Base-by-base conservation (phyloP, 768 basidiomycete genomes). In the Agaricus sinodeliciosus region DNA sequence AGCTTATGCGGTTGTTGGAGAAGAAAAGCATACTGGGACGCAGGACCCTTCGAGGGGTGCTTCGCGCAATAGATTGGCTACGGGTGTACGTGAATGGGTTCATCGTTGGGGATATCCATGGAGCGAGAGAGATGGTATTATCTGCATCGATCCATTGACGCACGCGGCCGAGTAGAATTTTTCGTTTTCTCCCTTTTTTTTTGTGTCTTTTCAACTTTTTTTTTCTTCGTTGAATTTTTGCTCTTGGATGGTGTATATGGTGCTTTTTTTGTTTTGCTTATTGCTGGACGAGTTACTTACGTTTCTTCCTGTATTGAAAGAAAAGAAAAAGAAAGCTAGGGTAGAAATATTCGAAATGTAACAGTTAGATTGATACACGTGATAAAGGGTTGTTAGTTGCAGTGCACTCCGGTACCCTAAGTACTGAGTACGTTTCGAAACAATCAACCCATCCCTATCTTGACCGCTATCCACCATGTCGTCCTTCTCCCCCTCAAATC, bases 61-160 rank as follows among this genome's bases (percentile, higher is more conserved):
- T 3, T 90, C 90, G 7, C 84, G 90, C 48, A 79, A 82, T 19
- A 84, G 94, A 9, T 76, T 97, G 5, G 89, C 90, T 11, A 80
- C 89, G 1, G 90, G 89, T 9, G 85, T 96, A 40, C 85, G 90
- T 55, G 90, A 93, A 62, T 95, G 87, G 87, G 69, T 97, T 43
- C 89, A 93, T 60, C 81, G 87, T 51, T 97, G 92, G 91, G 90
- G 90, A 52, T 97, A 94, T 71, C 90, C 94, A 15, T 96, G 94
- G 94, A 87, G 79, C 67, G 94, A 96, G 66, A 81, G 85, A 7
- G 90, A 90, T 61, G 94, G 94, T 2, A 82, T 92, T 47, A 80
- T 96, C 50, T 94, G 89, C 66, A 81, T 96, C 45, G 94, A 97
- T 67, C 72, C 87, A 19, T 72, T 90, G 57, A 92, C 89, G 26